Percentiles rank a stretch among this genome's conserved stretches.
Conservation (phyloP, 805 yeast genomes). For the Wickerhamiella sergipiensis region DNA sequence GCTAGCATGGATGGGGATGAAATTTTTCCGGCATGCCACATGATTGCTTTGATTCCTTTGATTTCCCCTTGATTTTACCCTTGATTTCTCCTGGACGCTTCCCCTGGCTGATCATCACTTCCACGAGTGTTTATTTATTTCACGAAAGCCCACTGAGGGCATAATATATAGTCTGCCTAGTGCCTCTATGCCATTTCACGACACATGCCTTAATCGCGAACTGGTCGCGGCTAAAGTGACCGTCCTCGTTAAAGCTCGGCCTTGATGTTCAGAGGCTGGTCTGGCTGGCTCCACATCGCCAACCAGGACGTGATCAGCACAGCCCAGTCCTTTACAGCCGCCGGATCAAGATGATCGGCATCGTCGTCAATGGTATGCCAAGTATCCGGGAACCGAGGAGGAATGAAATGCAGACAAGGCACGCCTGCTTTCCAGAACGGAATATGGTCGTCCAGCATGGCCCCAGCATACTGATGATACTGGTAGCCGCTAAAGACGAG, state of each 20-base stretch:
- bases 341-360: constrained; percentile 29
- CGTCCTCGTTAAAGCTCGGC: not conserved
- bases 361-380: constrained; percentile 44
- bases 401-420: constrained; percentile 40
- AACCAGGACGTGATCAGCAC: constrained; percentile 29
- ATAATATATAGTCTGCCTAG: not conserved
- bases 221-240: too few species aligned
- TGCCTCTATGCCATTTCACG: too few species aligned
- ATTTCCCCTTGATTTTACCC: too few species aligned
- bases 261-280: not conserved
- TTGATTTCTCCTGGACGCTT: too few species aligned
- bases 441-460: constrained; percentile 37
- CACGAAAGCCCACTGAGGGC: not conserved
- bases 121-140: not conserved
- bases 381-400: constrained; percentile 33
- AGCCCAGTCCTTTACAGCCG: constrained; percentile 35
- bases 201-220: too few species aligned
- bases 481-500: not conserved
- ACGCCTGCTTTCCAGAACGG: constrained; percentile 37
- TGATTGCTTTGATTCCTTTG: not conserved
- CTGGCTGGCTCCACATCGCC: not conserved
- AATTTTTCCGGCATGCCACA: constrained; percentile 61
- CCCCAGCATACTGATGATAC: constrained; percentile 12
- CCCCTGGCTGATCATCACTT: too few species aligned
- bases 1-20: constrained; percentile 67